Evolutionary conservation across 2,329 filamentous ascomycete genomes (phyloP).

Genomic region (Penicillium verrucosum): DNA sequence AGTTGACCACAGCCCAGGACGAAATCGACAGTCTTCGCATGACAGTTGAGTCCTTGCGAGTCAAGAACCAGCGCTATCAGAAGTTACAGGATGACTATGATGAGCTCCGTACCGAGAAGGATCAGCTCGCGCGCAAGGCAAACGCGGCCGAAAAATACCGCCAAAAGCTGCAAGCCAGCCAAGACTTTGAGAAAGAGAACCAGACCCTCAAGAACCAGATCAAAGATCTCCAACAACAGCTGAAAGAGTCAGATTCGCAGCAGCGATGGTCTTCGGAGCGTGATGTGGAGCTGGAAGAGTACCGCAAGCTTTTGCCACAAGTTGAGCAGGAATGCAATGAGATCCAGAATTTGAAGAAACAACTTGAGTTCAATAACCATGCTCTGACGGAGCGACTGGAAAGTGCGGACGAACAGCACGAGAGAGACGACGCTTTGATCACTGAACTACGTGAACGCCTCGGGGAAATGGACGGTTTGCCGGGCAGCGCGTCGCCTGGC

Average conservation of each 20-base stretch:
- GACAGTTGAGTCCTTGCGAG: slow-evolving; percentile 43
- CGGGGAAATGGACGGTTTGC: slow-evolving; percentile 41
- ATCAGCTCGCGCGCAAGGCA: slow-evolving; percentile 46
- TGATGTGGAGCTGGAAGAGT: slow-evolving; percentile 44
- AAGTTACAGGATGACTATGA: slow-evolving; percentile 51
- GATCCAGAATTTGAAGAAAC: slow-evolving; percentile 48
- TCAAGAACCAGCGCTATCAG: slow-evolving; percentile 46
- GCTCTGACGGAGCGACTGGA: slow-evolving; percentile 45
- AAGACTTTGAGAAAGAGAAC: slow-evolving; percentile 50
- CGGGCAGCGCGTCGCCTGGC: slow-evolving; percentile 40
- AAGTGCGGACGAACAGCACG: slow-evolving; percentile 43
- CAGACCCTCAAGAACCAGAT: slow-evolving; percentile 46
- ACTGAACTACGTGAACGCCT: slow-evolving; percentile 44
- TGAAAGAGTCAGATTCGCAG: slow-evolving; percentile 46
- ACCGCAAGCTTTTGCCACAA: slow-evolving; percentile 44
- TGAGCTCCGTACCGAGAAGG: slow-evolving; percentile 47
- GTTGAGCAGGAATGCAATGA: slow-evolving; percentile 50
- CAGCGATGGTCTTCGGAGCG: slow-evolving; percentile 41
- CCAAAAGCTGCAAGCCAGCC: slow-evolving; percentile 49
- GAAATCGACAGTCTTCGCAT: slow-evolving; percentile 46
- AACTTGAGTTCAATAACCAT: slow-evolving; percentile 49
- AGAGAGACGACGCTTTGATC: slow-evolving; percentile 42
- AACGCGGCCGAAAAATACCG: slow-evolving; percentile 51
- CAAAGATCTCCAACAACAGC: slow-evolving; percentile 45
- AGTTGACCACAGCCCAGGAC: slow-evolving; percentile 54